phyloP scores from a whole-genome alignment of 495 filamentous ascomycete species.

The Filosporella fistucella region DNA sequence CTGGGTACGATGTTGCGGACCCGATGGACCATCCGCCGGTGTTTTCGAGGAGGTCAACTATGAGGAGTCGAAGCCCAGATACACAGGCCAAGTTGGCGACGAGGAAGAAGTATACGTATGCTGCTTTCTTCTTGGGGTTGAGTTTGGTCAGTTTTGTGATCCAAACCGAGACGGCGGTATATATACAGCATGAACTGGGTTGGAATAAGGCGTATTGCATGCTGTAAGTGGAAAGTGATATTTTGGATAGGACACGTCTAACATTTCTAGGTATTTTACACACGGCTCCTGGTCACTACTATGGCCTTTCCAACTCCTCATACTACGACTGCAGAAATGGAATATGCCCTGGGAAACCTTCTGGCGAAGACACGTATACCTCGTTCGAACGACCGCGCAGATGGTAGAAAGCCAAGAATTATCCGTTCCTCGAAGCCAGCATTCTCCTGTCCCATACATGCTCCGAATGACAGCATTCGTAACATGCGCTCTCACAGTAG shows the following conservation, averaged over 20 bases:
- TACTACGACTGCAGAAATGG: constrained; percentile 66
- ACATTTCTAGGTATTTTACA: constrained; percentile 68
- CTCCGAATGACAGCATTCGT: constrained; percentile 72
- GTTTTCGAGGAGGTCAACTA: constrained; percentile 24
- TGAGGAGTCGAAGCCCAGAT: constrained; percentile 27
- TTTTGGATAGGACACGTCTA: background rate
- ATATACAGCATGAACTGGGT: constrained; percentile 80
- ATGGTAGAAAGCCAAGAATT: constrained; percentile 73
- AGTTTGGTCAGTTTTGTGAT: constrained; percentile 78
- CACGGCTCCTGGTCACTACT: constrained; percentile 90
- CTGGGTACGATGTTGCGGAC: constrained; percentile 25
- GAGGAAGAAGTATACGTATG: constrained; percentile 78
- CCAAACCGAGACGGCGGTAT: constrained; percentile 92
- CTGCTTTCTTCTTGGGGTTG: constrained; percentile 73
- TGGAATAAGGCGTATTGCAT: constrained; percentile 99
- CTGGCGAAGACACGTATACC: constrained; percentile 73
- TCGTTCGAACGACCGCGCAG: constrained; percentile 73
- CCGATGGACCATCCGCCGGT: constrained; percentile 8
- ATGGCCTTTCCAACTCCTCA: constrained; percentile 78
- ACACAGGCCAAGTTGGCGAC: constrained; percentile 53
- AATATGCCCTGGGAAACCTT: constrained; percentile 76
- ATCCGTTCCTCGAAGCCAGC: constrained; percentile 47
- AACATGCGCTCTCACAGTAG: constrained; percentile 82
- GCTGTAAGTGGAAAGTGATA: constrained; percentile 51
- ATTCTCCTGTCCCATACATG: constrained; percentile 68